Evolutionary conservation across 768 basidiomycete species (phyloP), one percentile per base, ranked within the genome.

Genomic region (Mycena chlorophos): DNA sequence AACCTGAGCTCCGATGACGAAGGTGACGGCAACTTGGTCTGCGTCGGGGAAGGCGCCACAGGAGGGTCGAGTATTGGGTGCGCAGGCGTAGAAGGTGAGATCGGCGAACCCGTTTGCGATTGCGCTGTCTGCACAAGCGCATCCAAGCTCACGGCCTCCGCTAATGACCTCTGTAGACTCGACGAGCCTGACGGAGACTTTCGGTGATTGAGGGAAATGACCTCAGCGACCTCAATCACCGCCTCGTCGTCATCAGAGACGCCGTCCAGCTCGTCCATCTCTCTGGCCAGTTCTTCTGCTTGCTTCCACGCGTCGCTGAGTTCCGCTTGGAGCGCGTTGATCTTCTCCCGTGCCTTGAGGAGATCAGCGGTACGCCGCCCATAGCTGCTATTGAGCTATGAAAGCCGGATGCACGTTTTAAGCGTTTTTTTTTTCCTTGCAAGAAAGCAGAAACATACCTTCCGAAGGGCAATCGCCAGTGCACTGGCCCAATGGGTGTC

Each of bases 251-350:
- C 64, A 67, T 73, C 60, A 3, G 56, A 54, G 2, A 4, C 40
- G 23, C 66, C 69, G 51, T 86, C 83, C 49, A 83, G 67, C 39
- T 82, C 82, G 66, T 92, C 89, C 63, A 91, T 78, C 66, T 91
- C 87, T 49, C 74, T 68, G 1, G 89, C 91, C 61, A 91, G 74
- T 38, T 80, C 81, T 62, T 89, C 86, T 2, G 89, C 91, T 55
- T 86, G 84, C 45, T 78, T 78, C 91, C 91, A 92, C 0, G 89
- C 91, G 51, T 92, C 91, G 46, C 87, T 83, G 22, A 91, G 74
- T 60, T 90, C 87, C 14, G 79, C 86, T 62, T 87, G 78, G 20
- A 92, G 78, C 50, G 80, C 75, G 23, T 70, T 71, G 22, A 88
- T 78, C 31, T 76, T 74, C 12, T 75, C 65, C 51, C 75, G 76